Base-by-base conservation (phyloP, 1,284 basidiomycete species). In the Singerocomus rubriflavus region DNA sequence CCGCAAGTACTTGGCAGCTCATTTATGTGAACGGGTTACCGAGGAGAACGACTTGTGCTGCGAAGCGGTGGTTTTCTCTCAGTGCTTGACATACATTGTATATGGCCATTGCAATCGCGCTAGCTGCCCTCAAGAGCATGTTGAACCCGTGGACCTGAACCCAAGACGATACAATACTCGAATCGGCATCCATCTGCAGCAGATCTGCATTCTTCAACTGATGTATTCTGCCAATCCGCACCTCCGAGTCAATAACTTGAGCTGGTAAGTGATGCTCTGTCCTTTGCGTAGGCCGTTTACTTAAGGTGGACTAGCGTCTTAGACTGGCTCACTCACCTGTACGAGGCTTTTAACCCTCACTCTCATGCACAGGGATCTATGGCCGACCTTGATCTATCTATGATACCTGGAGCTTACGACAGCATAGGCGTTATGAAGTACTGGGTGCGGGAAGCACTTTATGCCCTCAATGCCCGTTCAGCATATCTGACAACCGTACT, bases 151-250 rank as follows among this genome's bases (percentile, higher is more conserved):
- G 0, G 44, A 59, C 8, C 55, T 75, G 37, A 60, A 63, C 38
- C 31, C 58, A 0, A 61, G 57, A 11, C 66, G 60, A 51, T 79
- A 75, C 53, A 73, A 74, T 36, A 7, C 50, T 5, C 73, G 73
- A 3, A 62, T 80, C 6, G 64, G 71, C 2, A 59, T 78, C 16
- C 70, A 76, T 57, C 57, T 82, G 1, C 72, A 75, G 41, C 79
- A 81, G 50, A 73, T 81, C 4, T 50, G 69, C 32, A 74, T 82
- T 8, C 66, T 75, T 44, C 72, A 77, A 29, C 50, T 44, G 14
- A 62, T 40, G 53, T 67, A 54, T 46, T 57, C 58, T 6, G 48
- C 40, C 1, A 35, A 56, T 44, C 61, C 63, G 16, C n/a, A 46
- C 4, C 39, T 21, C 21, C 21, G 21, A 21, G 2, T 47, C 6